phyloP scores from a whole-genome alignment of 140 eudicot genomes.

The Anethum foeniculum region DNA sequence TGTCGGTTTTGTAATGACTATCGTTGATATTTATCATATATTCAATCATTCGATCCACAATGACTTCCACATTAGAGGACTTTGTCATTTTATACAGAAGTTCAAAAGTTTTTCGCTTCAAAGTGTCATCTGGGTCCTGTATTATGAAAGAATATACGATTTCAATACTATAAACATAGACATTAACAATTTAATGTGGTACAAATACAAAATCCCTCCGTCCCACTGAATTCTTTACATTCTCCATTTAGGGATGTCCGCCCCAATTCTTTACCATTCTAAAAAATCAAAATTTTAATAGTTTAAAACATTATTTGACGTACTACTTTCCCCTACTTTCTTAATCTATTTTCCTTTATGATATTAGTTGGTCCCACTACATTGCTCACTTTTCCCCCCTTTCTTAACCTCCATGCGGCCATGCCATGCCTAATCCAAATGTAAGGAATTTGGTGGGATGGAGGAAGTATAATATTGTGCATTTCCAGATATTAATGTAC shows the following conservation, averaged over 20 bases:
- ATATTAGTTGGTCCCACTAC: not conserved
- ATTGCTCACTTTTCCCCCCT: not conserved
- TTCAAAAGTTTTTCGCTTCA: constrained; percentile 96
- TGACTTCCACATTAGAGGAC: constrained; percentile 96
- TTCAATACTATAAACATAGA: not conserved
- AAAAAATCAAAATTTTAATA: not conserved
- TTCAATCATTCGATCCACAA: constrained; percentile 97
- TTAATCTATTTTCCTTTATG: not conserved
- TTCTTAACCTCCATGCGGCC: not conserved
- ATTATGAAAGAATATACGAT: constrained; percentile 15
- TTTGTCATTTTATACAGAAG: constrained; percentile 91
- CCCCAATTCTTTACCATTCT: not conserved
- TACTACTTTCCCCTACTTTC: not conserved
- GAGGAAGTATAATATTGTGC: not conserved
- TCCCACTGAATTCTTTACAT: not conserved
- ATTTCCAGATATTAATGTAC: not conserved
- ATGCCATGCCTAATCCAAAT: not conserved
- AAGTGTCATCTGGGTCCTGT: constrained; percentile 98
- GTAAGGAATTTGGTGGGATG: not conserved
- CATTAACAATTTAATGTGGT: not conserved
- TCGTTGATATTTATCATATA: constrained; percentile 95
- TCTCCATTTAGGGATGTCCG: not conserved
- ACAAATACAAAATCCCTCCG: not conserved
- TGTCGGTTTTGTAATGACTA: constrained; percentile 92
- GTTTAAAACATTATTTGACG: not conserved